phyloP scores from a whole-genome alignment of 345 rosid genomes.

The Murraya paniculata region DNA sequence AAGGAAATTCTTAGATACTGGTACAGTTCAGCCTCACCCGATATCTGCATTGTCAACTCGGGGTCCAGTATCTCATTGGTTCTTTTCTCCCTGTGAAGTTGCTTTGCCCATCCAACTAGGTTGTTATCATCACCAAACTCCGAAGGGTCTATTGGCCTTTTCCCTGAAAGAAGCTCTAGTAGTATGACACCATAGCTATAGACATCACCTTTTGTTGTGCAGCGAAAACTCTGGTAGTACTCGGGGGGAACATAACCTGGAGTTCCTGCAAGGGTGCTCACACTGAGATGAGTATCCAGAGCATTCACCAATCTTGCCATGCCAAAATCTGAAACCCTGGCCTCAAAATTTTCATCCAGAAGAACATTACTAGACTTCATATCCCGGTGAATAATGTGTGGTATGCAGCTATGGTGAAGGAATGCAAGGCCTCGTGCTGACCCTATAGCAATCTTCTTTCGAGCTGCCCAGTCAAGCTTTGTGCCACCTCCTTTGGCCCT shows the following conservation, averaged over 20 bases:
- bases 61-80: conserved; percentile 62
- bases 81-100: conserved; percentile 70
- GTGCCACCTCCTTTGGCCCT: conserved; percentile 45
- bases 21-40: conserved; percentile 61
- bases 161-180: conserved; percentile 92
- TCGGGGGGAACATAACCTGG: conserved; percentile 99
- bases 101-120: conserved; percentile 96
- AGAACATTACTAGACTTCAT: conserved; percentile 98
- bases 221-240: conserved; percentile 94
- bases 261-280: conserved; percentile 96
- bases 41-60: conserved; percentile 41
- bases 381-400: conserved; percentile 96
- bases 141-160: conserved; percentile 81
- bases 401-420: conserved; percentile 97
- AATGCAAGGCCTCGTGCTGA: conserved; percentile 97
- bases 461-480: conserved; percentile 68
- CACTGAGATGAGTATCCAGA: conserved; percentile 91
- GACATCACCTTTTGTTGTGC: conserved; percentile 95
- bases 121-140: conserved; percentile 88
- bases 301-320: conserved; percentile 95
- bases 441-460: conserved; percentile 90
- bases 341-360: conserved; percentile 84
- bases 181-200: conserved; percentile 92
- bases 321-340: conserved; percentile 94
- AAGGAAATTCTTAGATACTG: conserved; percentile 77